A percentile compares a stretch with the other conserved stretches of the same genome.
phyloP scores from a whole-genome alignment of 108 stramenopile species.

The Nitzschia inconspicua region DNA sequence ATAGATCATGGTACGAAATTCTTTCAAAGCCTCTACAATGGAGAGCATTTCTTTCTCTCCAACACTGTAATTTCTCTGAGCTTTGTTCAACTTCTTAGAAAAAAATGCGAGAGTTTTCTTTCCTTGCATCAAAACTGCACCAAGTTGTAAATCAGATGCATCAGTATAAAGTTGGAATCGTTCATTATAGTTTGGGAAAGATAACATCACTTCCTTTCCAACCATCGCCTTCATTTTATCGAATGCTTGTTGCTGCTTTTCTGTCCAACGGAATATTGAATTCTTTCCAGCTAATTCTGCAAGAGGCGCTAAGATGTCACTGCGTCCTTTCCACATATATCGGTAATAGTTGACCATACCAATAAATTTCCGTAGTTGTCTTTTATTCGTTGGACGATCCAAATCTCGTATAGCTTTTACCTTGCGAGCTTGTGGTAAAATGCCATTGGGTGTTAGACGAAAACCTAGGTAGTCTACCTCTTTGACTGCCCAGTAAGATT shows the following conservation, averaged over 20 bases:
- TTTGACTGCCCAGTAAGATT: slow-evolving; percentile 32
- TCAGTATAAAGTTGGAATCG: slow-evolving; percentile 27
- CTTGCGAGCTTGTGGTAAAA: no score
- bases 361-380: slow-evolving; percentile 28
- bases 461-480: no score
- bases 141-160: slow-evolving; percentile 28
- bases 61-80: slow-evolving; percentile 41
- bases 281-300: slow-evolving; percentile 18
- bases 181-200: slow-evolving; percentile 38
- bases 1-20: no score
- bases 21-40: no score
- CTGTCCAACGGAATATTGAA: slow-evolving; percentile 30
- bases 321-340: slow-evolving; percentile 37
- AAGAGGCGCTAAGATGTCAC: slow-evolving; percentile 40
- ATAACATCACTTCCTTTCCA: slow-evolving; percentile 26
- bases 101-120: slow-evolving; percentile 22
- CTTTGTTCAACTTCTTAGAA: slow-evolving; percentile 25
- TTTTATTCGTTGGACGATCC: neutral
- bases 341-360: slow-evolving; percentile 45
- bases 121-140: slow-evolving; percentile 28
- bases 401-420: neutral
- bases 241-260: slow-evolving; percentile 37
- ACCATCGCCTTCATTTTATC: slow-evolving; percentile 31
- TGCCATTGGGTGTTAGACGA: no score
- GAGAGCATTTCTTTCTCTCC: no score